These are phyloP conservation scores for Mayamaea pseudoterrestris DNA, from an alignment of 108 stramenopile genomes.

Conservation along the genomic window DNA sequence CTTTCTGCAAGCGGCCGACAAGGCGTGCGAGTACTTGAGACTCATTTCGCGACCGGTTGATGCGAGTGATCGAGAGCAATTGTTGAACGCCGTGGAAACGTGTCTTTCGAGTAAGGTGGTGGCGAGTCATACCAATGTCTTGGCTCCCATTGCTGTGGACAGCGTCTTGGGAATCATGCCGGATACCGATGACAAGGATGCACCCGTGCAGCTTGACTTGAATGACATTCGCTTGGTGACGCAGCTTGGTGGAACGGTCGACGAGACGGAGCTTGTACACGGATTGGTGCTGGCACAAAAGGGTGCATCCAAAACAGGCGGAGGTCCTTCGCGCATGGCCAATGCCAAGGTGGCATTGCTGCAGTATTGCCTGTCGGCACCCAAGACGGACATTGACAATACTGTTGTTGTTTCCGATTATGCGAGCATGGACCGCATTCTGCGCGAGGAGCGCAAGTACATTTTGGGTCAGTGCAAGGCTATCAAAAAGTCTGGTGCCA, in stretches of 20 bases:
- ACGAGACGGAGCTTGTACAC: constrained; percentile 95
- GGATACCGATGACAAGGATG: constrained; percentile 9
- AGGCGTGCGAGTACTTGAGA: constrained; percentile 45
- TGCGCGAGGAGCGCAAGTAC: constrained; percentile 96
- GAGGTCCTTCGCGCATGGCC: constrained; percentile 81
- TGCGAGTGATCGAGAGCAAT: constrained; percentile 65
- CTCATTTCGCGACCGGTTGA: constrained; percentile 70
- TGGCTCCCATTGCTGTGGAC: constrained; percentile 98
- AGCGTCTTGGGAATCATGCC: constrained; percentile 74
- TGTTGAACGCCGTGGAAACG: constrained; percentile 89
- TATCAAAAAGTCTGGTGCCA: constrained; percentile 96
- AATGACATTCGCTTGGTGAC: constrained; percentile 93
- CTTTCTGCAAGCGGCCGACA: constrained; percentile 74
- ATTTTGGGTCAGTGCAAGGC: constrained; percentile 92
- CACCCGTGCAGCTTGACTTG: constrained; percentile 88
- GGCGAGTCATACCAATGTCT: constrained; percentile 84
- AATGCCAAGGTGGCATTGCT: constrained; percentile 96
- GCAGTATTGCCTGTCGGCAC: constrained; percentile 96
- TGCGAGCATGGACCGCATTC: constrained; percentile 98
- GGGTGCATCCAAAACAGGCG: constrained; percentile 85
- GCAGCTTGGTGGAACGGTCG: constrained; percentile 97
- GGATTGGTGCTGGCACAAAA: constrained; percentile 95
- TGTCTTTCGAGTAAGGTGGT: constrained; percentile 96
- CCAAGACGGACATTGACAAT: constrained; percentile 99
- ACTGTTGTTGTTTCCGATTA: constrained; percentile 97